Percentiles rank a stretch among this genome's conserved stretches.
phyloP scores from a whole-genome alignment of 768 basidiomycete genomes.

The Filobasidium wieringae region DNA sequence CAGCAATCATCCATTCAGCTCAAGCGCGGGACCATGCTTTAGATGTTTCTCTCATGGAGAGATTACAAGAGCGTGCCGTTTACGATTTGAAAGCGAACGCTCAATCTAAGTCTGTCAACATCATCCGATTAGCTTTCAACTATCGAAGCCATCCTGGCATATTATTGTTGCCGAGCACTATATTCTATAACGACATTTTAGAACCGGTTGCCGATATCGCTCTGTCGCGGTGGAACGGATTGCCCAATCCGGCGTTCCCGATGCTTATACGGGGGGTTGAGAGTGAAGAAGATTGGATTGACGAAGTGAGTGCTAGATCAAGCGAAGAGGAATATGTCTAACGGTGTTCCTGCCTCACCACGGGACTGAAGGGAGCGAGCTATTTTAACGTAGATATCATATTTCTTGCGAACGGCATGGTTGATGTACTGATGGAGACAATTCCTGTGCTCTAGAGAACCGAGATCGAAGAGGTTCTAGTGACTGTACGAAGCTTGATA shows the following conservation, averaged over 20 bases:
- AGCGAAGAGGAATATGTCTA: no score
- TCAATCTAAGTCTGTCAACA: background rate
- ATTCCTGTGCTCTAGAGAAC: constrained; percentile 6
- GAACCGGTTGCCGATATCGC: constrained; percentile 21
- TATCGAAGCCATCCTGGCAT: constrained; percentile 37
- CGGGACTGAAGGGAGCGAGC: constrained; percentile 5
- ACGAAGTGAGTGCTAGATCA: constrained; percentile 27
- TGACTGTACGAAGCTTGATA: constrained; percentile 19
- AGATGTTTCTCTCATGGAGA: constrained; percentile 38
- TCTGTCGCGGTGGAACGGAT: constrained; percentile 19
- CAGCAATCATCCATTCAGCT: constrained; percentile 30
- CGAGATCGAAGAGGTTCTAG: constrained; percentile 27
- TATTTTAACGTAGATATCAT: constrained; percentile 8
- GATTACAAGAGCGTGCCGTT: constrained; percentile 25
- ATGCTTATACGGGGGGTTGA: constrained; percentile 30
- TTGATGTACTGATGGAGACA: constrained; percentile 28
- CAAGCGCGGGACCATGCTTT: constrained; percentile 29
- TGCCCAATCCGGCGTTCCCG: constrained; percentile 29
- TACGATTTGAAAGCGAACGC: background rate
- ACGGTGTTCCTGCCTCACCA: background rate
- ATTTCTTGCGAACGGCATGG: background rate
- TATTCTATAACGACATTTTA: constrained; percentile 39
- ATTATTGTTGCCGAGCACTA: constrained; percentile 35
- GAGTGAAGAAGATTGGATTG: constrained; percentile 33
- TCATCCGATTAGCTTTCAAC: constrained; percentile 23